Conservation (phyloP, 495 filamentous ascomycete species). For the Trichoderma gamsii region DNA sequence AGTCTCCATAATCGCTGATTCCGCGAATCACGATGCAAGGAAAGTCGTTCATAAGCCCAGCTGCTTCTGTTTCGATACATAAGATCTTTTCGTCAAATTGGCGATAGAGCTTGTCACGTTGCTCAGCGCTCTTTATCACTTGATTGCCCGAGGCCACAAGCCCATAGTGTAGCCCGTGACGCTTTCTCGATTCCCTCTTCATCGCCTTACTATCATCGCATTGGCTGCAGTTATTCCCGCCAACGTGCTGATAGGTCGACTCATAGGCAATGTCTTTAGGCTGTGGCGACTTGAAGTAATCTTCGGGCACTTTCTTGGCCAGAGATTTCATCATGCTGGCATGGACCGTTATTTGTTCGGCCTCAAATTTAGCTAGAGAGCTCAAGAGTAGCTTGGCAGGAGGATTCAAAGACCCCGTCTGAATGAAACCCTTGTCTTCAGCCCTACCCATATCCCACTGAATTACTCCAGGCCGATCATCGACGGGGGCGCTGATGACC, state of each 20-base stretch:
- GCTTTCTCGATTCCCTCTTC: not conserved
- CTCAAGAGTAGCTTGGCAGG: not conserved
- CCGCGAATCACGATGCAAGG: conserved; percentile 30
- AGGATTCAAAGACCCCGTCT: not conserved
- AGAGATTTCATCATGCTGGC: not conserved
- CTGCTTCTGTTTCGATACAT: conserved; percentile 25
- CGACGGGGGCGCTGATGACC: conserved; percentile 30
- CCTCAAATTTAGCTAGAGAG: not conserved
- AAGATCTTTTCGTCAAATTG: conserved; percentile 28
- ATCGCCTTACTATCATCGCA: not conserved
- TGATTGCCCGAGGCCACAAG: conserved; percentile 26
- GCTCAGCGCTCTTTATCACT: conserved; percentile 28
- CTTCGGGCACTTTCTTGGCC: no score
- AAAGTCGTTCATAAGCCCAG: conserved; percentile 31
- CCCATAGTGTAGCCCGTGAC: conserved; percentile 23
- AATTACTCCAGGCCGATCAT: conserved; percentile 20
- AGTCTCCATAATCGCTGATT: conserved; percentile 37
- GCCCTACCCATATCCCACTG: conserved; percentile 18
- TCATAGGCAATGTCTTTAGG: no score
- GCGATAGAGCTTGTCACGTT: conserved; percentile 24
- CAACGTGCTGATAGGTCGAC: not conserved
- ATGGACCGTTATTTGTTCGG: not conserved
- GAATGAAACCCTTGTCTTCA: not conserved
- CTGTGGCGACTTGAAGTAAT: no score
- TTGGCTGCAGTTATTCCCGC: not conserved